Percentiles rank a stretch among this genome's conserved stretches.
Evolutionary conservation across 1,284 basidiomycete genomes (phyloP).

Genomic region (Boletus semigastroideus): DNA sequence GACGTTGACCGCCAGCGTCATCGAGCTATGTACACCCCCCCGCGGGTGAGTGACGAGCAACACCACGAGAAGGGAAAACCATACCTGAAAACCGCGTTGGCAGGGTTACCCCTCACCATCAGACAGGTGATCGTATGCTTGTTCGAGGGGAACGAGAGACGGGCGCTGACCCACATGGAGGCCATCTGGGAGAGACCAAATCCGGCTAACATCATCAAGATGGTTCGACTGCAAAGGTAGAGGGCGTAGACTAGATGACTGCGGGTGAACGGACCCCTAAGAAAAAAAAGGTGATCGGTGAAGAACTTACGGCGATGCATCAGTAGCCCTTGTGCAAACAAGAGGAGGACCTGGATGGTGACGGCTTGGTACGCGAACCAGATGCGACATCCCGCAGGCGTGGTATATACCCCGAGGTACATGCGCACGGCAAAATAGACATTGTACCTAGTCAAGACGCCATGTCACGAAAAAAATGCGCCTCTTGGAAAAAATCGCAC

Average conservation of each 20-base stretch:
- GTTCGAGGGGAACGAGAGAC: constrained; percentile 9
- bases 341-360: constrained; percentile 16
- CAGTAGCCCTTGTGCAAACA: constrained; percentile 10
- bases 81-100: constrained; percentile 21
- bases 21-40: constrained; percentile 10
- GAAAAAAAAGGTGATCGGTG: background rate
- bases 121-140: constrained; percentile 19
- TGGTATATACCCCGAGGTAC: constrained; percentile 6
- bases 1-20: constrained; percentile 14
- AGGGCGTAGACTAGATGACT: constrained; percentile 16
- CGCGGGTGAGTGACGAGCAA: background rate
- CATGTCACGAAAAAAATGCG: background rate
- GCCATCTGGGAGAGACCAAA: constrained; percentile 12
- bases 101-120: constrained; percentile 12
- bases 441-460: constrained; percentile 14
- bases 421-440: constrained; percentile 21
- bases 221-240: constrained; percentile 1
- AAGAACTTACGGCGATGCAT: constrained; percentile 17
- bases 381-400: constrained; percentile 10
- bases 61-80: background rate
- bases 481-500: background rate
- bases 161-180: constrained; percentile 22
- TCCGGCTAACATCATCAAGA: constrained; percentile 6
- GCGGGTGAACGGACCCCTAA: background rate
- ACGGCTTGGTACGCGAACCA: constrained; percentile 23